Base-by-base conservation (phyloP, 495 filamentous ascomycete species). In the Aspergillus heteromorphus region DNA sequence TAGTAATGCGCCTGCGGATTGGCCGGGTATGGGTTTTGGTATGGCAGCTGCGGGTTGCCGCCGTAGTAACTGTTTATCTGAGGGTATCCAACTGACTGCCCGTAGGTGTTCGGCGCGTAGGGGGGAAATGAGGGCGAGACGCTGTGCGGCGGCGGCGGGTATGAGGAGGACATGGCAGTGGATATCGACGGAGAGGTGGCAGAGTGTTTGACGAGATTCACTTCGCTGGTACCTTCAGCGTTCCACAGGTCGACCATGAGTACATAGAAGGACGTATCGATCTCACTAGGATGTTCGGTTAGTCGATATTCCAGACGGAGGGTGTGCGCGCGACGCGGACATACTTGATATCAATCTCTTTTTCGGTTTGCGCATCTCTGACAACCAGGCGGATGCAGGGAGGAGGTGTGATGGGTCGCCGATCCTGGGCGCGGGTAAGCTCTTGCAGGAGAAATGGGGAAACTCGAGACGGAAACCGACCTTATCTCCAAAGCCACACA, bases 401-500 rank as follows among this genome's bases (percentile, higher is more conserved):
- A 20, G 93, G 93, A 27, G 93, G 93, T 23, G 93, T 97, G 67
- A 98, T 96, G 19, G 93, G 93, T 56, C 93, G 81, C 63, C 93
- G 88, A 69, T 98, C 93, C 90, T 96, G n/a, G 38, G 58, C 18
- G 60, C 40, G 62, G 27, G 16, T 45, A 31, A 55, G 4, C 2
- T 25, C 17, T 31, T 20, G 48, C 38, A 54, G 16, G 23, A 21
- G 19, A 17, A 13, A 43, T 10, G 38, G 36, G 27, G 47, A 20
- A 47, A 16, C n/a, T 9, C 11, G 16, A 20, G 42, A 14, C 20
- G 16, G 34, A 48, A 5, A 49, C 49, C 21, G 63, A 95, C 91
- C 81, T 98, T 98, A 70, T 98, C 93, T 51, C 93, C 93, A 76
- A 97, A 98, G 1, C 93, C 93, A 76, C 93, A 98, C 93, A 98